Conservation (phyloP, 768 basidiomycete genomes). For the Clavaria fumosa region DNA sequence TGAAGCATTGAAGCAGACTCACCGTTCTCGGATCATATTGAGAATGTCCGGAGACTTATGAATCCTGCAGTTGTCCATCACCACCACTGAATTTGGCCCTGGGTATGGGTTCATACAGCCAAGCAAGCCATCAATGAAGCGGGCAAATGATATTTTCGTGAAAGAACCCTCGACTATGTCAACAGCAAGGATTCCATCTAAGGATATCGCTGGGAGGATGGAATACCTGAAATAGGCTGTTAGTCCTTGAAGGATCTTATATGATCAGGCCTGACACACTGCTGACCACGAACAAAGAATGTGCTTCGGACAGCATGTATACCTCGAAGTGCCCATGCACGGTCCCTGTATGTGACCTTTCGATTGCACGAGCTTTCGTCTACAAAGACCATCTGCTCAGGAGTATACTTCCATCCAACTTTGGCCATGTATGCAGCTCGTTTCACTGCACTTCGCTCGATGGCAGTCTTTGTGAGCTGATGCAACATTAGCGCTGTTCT, state of each 20-base stretch:
- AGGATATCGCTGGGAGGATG: constrained; percentile 9
- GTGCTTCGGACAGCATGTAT: constrained; percentile 3
- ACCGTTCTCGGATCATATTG: constrained; percentile 13
- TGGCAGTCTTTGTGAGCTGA: background rate
- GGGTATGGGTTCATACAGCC: constrained; percentile 20
- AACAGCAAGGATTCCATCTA: constrained; percentile 11
- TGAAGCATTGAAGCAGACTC: too few relatives aligned
- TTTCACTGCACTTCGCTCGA: background rate
- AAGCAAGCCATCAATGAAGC: constrained; percentile 10
- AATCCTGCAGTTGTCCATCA: constrained; percentile 27
- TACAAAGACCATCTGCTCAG: constrained; percentile 8
- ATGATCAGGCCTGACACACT: constrained; percentile 4
- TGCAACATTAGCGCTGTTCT: background rate
- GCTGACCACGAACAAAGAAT: constrained; percentile 4
- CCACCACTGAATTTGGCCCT: constrained; percentile 18
- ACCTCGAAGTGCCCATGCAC: constrained; percentile 6
- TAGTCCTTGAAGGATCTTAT: background rate
- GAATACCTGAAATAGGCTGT: constrained; percentile 9
- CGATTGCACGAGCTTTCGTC: constrained; percentile 9
- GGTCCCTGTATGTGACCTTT: constrained; percentile 6
- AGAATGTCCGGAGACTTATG: too few relatives aligned
- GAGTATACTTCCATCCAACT: constrained; percentile 6
- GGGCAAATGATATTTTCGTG: constrained; percentile 9
- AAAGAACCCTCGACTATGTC: constrained; percentile 10
- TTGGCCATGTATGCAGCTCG: constrained; percentile 3